Base-by-base conservation (phyloP, 352 stramenopile genomes). In the Phytophthora citricola region DNA sequence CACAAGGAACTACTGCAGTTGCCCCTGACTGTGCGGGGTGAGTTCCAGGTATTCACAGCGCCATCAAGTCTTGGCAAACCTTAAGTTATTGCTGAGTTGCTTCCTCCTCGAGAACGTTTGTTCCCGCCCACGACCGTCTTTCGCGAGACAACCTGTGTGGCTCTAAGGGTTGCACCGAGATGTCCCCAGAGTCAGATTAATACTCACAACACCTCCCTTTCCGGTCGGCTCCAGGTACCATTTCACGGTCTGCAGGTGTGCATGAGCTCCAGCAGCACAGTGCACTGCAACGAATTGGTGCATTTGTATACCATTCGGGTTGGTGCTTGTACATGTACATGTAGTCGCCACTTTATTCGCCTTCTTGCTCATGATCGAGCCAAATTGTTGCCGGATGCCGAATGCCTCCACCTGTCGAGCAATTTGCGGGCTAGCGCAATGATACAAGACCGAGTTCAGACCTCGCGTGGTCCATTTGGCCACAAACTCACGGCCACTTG, bases 381-480 rank as follows among this genome's bases (percentile, higher is more conserved):
- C 24, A 34, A 51, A 39, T 22, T 48, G 56, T 56, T 67, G 49
- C 0, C 49, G 52, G n/a, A 55, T 59, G 32, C 44, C 41, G 31
- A 58, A 67, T 20, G 53, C 41, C 43, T 67, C 50, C 6, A 67
- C 40, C 24, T 67, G 59, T 3, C 59, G 41, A n/a, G 59, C 59
- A 15, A 75, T 71, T 15, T 62, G 57, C 2, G 51, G 61, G 5
- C 61, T 75, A 6, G 56, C 61, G 26, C 67, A 75, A 40, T 71
- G 38, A 27, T 71, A 56, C 14, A 68, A 43, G 24, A 64, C 61
- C n/a, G 44, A 58, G 20, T 68, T 36, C 11, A 71, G 50, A 10
- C 58, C 45, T n/a, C 48, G 60, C 3, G 62, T 64, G 15, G 50
- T 63, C 62, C 67, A 75, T 41, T 75, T 71, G 24, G 22, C 49